Evolutionary conservation across 2,329 filamentous ascomycete genomes (phyloP).

Genomic region (Didymella glomerata): DNA sequence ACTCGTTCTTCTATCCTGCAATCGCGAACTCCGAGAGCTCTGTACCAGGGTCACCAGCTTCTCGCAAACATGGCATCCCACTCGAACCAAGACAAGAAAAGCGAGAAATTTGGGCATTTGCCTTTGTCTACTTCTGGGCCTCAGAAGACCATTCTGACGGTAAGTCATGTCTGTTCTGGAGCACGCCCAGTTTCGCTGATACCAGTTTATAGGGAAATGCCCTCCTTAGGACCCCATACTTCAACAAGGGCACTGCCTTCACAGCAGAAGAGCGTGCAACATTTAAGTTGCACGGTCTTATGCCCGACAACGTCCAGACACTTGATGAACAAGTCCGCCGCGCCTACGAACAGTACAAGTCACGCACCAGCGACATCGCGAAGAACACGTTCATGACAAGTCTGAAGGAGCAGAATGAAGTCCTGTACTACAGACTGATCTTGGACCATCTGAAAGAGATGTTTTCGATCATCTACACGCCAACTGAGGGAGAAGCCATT

Average conservation of each 20-base stretch:
- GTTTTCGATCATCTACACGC: slow-evolving; percentile 91
- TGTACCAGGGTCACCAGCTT: not conserved
- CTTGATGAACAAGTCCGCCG: slow-evolving; percentile 78
- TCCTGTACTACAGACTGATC: slow-evolving; percentile 81
- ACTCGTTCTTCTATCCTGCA: not conserved
- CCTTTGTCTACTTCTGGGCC: slow-evolving; percentile 55
- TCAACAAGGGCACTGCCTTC: slow-evolving; percentile 88
- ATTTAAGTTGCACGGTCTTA: slow-evolving; percentile 76
- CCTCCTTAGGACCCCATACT: slow-evolving; percentile 70
- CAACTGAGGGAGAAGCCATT: slow-evolving; percentile 88
- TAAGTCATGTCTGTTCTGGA: slow-evolving; percentile 20
- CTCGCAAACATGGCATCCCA: slow-evolving; percentile 24
- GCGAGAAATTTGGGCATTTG: slow-evolving; percentile 49
- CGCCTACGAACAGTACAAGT: slow-evolving; percentile 81
- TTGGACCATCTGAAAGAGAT: slow-evolving; percentile 84
- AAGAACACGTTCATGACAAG: slow-evolving; percentile 91
- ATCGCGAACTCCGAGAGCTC: not conserved
- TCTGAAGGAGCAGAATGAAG: slow-evolving; percentile 84
- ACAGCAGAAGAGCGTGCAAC: slow-evolving; percentile 70
- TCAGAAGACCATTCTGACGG: slow-evolving; percentile 51
- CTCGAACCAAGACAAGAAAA: slow-evolving; percentile 39
- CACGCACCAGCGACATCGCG: slow-evolving; percentile 69
- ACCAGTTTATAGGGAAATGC: slow-evolving; percentile 48
- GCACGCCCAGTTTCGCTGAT: slow-evolving; percentile 2
- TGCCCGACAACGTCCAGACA: slow-evolving; percentile 76